Base-by-base conservation (phyloP, 179 eudicot genomes). In the Amaranthus tricolor region DNA sequence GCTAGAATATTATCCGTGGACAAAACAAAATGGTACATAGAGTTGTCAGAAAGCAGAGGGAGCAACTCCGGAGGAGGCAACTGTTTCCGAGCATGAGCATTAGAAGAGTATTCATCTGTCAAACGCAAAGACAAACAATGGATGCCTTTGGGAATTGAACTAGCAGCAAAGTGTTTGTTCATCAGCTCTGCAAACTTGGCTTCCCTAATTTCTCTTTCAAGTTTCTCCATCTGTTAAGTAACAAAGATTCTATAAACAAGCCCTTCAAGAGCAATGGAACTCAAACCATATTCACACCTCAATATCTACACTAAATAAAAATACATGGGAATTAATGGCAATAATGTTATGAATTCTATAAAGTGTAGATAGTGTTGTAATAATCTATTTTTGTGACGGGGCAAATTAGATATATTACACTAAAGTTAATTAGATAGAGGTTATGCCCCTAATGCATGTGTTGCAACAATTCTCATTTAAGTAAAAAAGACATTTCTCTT, bases 61-160 rank as follows among this genome's bases (percentile, higher is more conserved):
- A 95, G 98, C 60, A 89, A 74, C 81, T 93, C 98, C 1, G 99
- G 99, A 67, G 98, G 86, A 75, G 98, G 99, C 76, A 95, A 83
- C 75, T 93, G 98, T 77, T 84, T 91, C 70, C 99, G 95, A 68
- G 99, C 99, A 73, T 88, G 96, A 73, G 99, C 99, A 85, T 95
- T 95, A 56, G 99, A 93, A 66, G 99, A 95, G 79, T 95, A 95
- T 69, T 93, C 99, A 84, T 95, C 97, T 12, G 98, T 95, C 84
- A 95, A 80, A 74, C 99, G 94, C 88, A 95, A 76, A 65, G 99
- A 83, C 65, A 95, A 89, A 81, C 99, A 95, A 81, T 95, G 96
- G 79, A 95, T 91, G 82, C 96, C 91, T 83, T 91, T 95, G 4
- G 99, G 99, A 76, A 95, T 80, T 9, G 99, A 85, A 81, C 96